Evolutionary conservation across 2,329 filamentous ascomycete species (phyloP), one percentile per base, ranked within the genome.

Genomic region (Colletotrichum musicola): DNA sequence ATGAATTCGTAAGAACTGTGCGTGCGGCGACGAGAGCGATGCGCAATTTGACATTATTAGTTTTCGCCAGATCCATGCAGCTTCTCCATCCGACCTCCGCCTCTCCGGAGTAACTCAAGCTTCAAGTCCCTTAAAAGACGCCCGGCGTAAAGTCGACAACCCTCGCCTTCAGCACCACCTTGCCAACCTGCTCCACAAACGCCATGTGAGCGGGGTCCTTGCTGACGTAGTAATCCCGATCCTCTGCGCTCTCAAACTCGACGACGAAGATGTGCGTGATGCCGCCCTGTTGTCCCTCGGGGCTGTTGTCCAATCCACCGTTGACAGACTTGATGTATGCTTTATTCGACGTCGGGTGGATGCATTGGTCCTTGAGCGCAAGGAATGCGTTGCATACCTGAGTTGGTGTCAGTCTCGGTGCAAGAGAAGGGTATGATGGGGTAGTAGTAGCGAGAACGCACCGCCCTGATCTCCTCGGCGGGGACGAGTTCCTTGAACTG

Each of bases 221-320:
- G 59, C 86, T 78, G 6, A 92, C 78, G 75, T 94, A 94, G 73
- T 93, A 93, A 69, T 89, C 85, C 54, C 91, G 82, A 74, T 94
- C 91, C 70, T 88, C 85, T 18, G 82, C 81, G 22, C 77, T 90
- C 10, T 85, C 84, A 67, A 94, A 94, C 72, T 92, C 87, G 22
- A 86, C 84, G 2, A 94, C 85, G 71, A 94, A 94, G 0, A 84
- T 89, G 75, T 94, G 92, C 0, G 90, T 90, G 58, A 91, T 87
- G 0, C 86, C 90, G 56, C 85, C 83, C 79, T 89, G 85, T 6
- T 84, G 74, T 6, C 86, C 87, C 77, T 92, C 90, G 0, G 83
- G 82, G 30, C 87, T 90, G 70, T 88, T 90, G 74, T 93, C 87
- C 56, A 78, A 79, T 1, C 91, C 91, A 1, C 89, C 90, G 3